Conservation (phyloP, 176 grass and related monocot genomes). For the Raddia distichophylla region DNA sequence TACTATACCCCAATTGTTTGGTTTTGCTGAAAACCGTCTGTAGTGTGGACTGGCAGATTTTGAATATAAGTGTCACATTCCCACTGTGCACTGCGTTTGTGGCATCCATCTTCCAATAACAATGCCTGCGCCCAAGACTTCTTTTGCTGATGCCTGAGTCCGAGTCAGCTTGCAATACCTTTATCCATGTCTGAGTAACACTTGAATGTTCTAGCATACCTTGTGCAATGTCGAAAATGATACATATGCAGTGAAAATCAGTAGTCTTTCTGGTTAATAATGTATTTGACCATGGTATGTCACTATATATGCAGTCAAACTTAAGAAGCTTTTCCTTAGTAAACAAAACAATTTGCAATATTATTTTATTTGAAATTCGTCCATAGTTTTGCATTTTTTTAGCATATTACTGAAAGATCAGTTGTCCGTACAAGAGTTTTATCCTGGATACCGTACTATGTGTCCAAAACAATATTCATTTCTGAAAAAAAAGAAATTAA, state of each 20-base stretch:
- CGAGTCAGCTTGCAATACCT: no score
- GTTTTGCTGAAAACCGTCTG: conserved; percentile 15
- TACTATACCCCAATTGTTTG: not conserved
- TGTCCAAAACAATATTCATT: not conserved
- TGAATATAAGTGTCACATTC: no score
- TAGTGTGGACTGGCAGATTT: not conserved
- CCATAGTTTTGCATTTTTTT: not conserved
- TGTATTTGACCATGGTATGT: not conserved
- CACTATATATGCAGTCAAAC: not conserved
- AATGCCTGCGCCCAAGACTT: no score
- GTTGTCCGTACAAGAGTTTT: not conserved
- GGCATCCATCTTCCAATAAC: no score
- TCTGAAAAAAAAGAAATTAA: not conserved
- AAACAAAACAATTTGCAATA: not conserved
- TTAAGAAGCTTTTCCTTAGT: not conserved
- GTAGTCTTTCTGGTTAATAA: not conserved
- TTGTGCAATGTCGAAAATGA: not conserved
- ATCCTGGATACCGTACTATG: not conserved
- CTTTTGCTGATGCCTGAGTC: no score
- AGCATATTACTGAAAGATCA: not conserved
- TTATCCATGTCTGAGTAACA: no score
- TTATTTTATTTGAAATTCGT: not conserved
- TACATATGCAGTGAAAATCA: not conserved
- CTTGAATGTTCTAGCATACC: conserved; percentile 8
- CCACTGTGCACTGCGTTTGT: no score